Base-by-base conservation (phyloP, 2,329 filamentous ascomycete species). In the Dichotomopilus funicola region DNA sequence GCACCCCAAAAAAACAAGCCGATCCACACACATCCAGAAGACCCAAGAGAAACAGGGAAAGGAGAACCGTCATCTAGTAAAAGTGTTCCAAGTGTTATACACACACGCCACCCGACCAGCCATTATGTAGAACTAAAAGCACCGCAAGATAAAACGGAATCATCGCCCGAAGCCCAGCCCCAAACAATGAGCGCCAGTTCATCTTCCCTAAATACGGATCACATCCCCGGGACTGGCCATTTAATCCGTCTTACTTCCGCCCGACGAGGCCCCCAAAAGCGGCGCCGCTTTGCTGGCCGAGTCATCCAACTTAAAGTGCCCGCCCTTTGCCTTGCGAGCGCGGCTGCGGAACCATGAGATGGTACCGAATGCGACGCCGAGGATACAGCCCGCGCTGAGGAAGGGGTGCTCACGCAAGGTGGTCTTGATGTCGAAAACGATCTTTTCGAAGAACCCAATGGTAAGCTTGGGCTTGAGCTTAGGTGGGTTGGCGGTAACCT, bases 391-490 rank as follows among this genome's bases (percentile, higher is more conserved):
- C 6, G 82, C 63, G 11, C 78, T 78, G 38, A 86, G 71, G 64
- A 78, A 81, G 1, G 81, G 81, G 64, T 85, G 83, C 59, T 83
- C 79, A 12, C 73, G 67, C 59, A 85, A 82, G 51, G 77, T 77
- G 61, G 78, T 73, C 62, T 80, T 75, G 53, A 86, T 78, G 64
- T 86, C 80, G 62, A 85, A 83, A 72, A 89, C 88, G 58, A 89
- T 73, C 71, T 88, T 86, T 66, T 86, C 81, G 59, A 92, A 73
- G 55, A 79, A 78, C 53, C 82, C 85, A 56, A 88, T 85, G n/a
- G 88, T 91, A 59, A 87, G 83, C 74, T 92, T 94, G 36, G 87
- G 78, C 66, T 81, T 80, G 69, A 95, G 87, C 67, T 85, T 83
- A 47, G 87, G 81, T 49, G 86, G 86, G 49, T 79, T 81, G 31